phyloP scores from a whole-genome alignment of 306 rosid species.

The Quercus gilva region DNA sequence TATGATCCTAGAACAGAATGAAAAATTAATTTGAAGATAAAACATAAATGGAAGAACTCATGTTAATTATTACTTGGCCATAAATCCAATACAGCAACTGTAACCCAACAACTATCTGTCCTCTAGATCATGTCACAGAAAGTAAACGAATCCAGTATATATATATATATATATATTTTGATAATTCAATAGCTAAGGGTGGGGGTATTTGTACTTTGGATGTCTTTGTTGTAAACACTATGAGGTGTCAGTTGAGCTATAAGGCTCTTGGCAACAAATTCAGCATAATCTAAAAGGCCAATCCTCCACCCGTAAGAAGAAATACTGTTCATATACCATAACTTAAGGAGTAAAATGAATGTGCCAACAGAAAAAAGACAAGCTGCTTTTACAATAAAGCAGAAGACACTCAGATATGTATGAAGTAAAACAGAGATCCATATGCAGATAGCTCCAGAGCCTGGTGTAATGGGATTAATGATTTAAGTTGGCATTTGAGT shows the following conservation, averaged over 20 bases:
- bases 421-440: neutral
- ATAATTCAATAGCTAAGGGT: too few species aligned
- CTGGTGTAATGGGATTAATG: neutral
- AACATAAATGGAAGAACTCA: neutral
- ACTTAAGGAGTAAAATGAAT: neutral
- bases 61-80: constrained; percentile 1
- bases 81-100: neutral
- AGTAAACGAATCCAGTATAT: neutral
- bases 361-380: neutral
- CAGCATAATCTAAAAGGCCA: neutral
- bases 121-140: neutral
- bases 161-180: too few species aligned
- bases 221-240: too few species aligned
- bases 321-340: neutral
- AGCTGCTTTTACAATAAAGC: neutral
- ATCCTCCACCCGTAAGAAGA: neutral
- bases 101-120: constrained; percentile 7
- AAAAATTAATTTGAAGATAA: constrained; percentile 4
- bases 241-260: too few species aligned
- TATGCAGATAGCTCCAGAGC: neutral
- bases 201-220: too few species aligned
- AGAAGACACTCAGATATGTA: neutral
- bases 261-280: neutral
- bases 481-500: neutral
- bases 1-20: constrained; percentile 9